These are phyloP conservation scores for Venturia carpophila DNA, from an alignment of 2,329 filamentous ascomycete genomes.

Conservation along the genomic window DNA sequence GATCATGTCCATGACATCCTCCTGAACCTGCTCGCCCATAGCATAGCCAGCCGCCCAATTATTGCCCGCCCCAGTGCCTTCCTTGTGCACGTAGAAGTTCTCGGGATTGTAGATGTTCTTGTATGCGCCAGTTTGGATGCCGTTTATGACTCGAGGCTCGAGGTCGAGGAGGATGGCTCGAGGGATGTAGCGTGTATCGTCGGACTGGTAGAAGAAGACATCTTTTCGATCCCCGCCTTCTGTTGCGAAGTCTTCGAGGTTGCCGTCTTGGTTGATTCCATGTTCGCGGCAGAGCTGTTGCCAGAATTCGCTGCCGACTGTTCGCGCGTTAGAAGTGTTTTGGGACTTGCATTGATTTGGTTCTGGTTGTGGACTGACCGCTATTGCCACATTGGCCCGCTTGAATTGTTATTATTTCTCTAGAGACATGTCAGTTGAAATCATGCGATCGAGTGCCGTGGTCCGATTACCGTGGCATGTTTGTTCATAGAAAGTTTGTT, in stretches of 20 bases:
- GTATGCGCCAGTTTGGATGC: conserved; percentile 88
- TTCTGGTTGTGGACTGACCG: conserved; percentile 55
- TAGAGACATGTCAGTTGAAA: conserved; percentile 32
- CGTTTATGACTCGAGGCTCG: conserved; percentile 85
- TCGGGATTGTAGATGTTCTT: conserved; percentile 99
- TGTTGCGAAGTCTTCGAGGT: conserved; percentile 94
- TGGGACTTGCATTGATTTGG: background rate
- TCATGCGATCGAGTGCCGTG: background rate
- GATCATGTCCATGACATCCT: conserved; percentile 99
- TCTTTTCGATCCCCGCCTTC: conserved; percentile 97
- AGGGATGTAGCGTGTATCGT: conserved; percentile 97
- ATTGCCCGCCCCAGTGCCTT: conserved; percentile 88
- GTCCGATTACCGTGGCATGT: conserved; percentile 18
- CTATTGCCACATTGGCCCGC: conserved; percentile 99
- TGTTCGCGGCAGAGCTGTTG: conserved; percentile 97
- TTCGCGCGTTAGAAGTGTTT: background rate
- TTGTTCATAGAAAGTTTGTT: conserved; percentile 2
- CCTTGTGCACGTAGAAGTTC: conserved; percentile 95
- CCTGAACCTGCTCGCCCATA: conserved; percentile 81
- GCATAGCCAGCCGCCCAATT: conserved; percentile 98
- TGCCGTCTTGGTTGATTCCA: conserved; percentile 94
- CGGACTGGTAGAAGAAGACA: conserved; percentile 98
- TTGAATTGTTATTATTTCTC: conserved; percentile 98
- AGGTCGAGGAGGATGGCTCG: conserved; percentile 91
- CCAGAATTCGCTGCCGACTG: conserved; percentile 97